A percentile compares a stretch with the other conserved stretches of the same genome.
These are phyloP conservation scores for Hyphopichia wangnamkhiaoensis DNA, from an alignment of 1,139 yeast genomes.

Conservation along the genomic window DNA sequence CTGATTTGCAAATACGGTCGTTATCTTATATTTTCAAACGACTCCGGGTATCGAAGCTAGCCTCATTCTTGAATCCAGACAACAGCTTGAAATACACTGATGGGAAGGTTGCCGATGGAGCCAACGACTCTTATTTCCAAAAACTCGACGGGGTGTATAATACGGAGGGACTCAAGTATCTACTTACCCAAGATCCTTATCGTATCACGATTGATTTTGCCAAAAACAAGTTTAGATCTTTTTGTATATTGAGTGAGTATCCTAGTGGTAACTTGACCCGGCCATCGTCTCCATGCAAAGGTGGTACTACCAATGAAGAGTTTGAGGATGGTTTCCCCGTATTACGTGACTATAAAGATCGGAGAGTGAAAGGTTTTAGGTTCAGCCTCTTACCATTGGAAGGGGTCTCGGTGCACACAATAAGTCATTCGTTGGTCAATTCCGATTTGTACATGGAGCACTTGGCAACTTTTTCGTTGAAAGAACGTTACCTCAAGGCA, in stretches of 20 bases:
- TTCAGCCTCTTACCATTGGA: constrained; percentile 48
- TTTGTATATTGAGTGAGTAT: constrained; percentile 50
- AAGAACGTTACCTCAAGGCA: neutral
- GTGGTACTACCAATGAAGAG: constrained; percentile 7
- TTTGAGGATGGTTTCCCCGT: constrained; percentile 20
- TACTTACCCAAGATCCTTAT: constrained; percentile 53
- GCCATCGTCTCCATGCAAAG: constrained; percentile 19
- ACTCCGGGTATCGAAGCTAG: constrained; percentile 44
- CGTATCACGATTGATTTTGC: constrained; percentile 63
- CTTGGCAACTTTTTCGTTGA: constrained; percentile 5
- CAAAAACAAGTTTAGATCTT: constrained; percentile 63
- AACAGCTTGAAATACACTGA: constrained; percentile 18
- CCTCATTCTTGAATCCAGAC: constrained; percentile 35
- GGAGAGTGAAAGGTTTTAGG: constrained; percentile 28
- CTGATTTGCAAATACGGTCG: constrained; percentile 60
- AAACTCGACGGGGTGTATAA: constrained; percentile 59
- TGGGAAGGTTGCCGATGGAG: constrained; percentile 2
- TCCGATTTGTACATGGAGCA: constrained; percentile 58
- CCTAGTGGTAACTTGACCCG: constrained; percentile 34
- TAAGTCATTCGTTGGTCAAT: constrained; percentile 24
- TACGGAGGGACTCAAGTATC: constrained; percentile 40
- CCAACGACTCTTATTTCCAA: constrained; percentile 10
- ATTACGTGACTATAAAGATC: constrained; percentile 27
- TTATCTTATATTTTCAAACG: constrained; percentile 58
- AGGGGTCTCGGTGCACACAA: constrained; percentile 43